Base-by-base conservation (phyloP, 169 alveolate species). In the Cardiosporidium cionae region DNA sequence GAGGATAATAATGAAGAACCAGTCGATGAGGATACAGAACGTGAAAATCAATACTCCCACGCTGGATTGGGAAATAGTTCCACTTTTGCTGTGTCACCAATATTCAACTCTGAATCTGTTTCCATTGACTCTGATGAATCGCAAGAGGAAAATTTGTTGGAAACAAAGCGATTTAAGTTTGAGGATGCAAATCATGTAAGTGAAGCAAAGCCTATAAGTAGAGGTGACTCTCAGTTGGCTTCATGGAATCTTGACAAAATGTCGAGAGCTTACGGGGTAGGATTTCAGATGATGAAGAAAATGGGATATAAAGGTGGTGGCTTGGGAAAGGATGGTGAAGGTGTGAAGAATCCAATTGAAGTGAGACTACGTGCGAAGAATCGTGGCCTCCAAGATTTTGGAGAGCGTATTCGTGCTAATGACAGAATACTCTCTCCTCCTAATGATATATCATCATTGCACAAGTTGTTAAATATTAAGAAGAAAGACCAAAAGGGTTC, bases 301-400 rank as follows among this genome's bases (percentile, higher is more conserved):
- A 70, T 78, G 80, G 84, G 84, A 3, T 78, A 53, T 65, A 73
- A 71, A 58, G 84, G 84, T 0, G 84, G 84, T 0, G 80, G 80
- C 3, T 74, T 78, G 0, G 84, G 84, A 35, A 33, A 53, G 32
- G 68, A 63, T 16, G 84, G 79, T 35, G 36, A 52, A 2, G 84
- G 84, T 32, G 53, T 70, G n/a, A 80, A 65, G 27, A 74, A 74
- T 27, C 84, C 84, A 22, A 29, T 78, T 53, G 84, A 78, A 27
- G 76, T 72, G 65, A 54, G 58, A 28, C 32, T 73, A 52, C 62
- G 84, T 22, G 32, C 52, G 54, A 78, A 78, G 52, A 69, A 69
- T 58, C 52, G 62, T 23, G 84, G 70, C 29, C 68, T 78, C 3
- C 84, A 78, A 72, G 76, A 65, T 5, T 6, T 7, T 3, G 79